These are phyloP conservation scores for Lichtheimia hyalospora DNA, from an alignment of 371 early-diverging fungal genomes.

Conservation along the genomic window DNA sequence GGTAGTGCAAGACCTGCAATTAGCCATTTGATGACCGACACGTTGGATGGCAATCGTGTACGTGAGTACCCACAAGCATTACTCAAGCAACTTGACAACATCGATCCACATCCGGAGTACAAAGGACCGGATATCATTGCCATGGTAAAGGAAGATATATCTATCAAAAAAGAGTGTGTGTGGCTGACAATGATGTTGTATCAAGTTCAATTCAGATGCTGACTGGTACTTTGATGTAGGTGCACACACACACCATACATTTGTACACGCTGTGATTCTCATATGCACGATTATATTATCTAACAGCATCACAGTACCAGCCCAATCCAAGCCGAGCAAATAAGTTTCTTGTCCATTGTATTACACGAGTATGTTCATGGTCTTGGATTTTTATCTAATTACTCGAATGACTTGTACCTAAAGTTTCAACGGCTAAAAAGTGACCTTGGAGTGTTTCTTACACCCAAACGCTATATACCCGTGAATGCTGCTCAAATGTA, in stretches of 20 bases:
- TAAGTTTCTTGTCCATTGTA: not conserved
- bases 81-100: not conserved
- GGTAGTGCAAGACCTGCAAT: not conserved
- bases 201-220: not conserved
- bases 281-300: no score
- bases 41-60: conserved; percentile 1
- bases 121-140: not conserved
- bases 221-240: conserved; percentile 6
- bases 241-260: no score
- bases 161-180: not conserved
- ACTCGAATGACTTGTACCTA: not conserved
- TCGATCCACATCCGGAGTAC: not conserved
- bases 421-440: not conserved
- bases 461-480: not conserved
- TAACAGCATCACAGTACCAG: not conserved
- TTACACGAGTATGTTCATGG: not conserved
- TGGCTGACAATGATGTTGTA: not conserved
- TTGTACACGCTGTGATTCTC: no score
- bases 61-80: conserved; percentile 5
- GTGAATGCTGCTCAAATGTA: not conserved
- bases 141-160: not conserved
- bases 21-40: conserved; percentile 1
- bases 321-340: not conserved
- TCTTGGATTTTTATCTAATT: conserved; percentile 1
- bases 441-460: not conserved